Percentiles rank a stretch among this genome's conserved stretches.
phyloP scores from a whole-genome alignment of 345 rosid genomes.

The Trapa bicornis region DNA sequence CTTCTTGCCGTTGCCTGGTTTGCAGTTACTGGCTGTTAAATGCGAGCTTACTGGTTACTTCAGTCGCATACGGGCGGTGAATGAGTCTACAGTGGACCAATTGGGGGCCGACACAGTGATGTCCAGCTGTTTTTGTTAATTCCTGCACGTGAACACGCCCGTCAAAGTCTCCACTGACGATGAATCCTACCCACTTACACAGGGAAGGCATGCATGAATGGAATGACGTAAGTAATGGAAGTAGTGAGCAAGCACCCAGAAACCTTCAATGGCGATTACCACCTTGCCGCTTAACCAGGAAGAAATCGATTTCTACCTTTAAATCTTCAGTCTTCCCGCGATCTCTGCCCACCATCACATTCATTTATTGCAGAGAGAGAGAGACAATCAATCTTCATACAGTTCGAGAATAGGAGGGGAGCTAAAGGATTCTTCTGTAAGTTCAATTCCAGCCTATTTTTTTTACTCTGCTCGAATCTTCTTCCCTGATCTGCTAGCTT shows the following conservation, averaged over 20 bases:
- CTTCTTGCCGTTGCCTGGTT: too few species aligned
- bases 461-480: too few species aligned
- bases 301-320: neutral
- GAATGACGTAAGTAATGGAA: too few species aligned
- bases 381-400: neutral
- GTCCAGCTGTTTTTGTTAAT: too few species aligned
- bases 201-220: too few species aligned
- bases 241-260: too few species aligned
- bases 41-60: neutral
- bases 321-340: neutral
- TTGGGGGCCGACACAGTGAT: neutral
- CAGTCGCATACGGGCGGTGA: neutral
- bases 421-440: neutral
- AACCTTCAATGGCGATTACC: too few species aligned
- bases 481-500: too few species aligned
- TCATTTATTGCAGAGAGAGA: too few species aligned
- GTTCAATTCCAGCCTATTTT: neutral
- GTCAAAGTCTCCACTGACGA: neutral
- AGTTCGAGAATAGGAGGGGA: neutral
- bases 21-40: too few species aligned
- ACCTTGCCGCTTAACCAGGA: too few species aligned
- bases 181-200: neutral
- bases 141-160: neutral
- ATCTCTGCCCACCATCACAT: neutral
- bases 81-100: neutral